A percentile compares a stretch with the other conserved stretches of the same genome.
Evolutionary conservation across 768 basidiomycete genomes (phyloP).

Genomic region (Astraeus odoratus): DNA sequence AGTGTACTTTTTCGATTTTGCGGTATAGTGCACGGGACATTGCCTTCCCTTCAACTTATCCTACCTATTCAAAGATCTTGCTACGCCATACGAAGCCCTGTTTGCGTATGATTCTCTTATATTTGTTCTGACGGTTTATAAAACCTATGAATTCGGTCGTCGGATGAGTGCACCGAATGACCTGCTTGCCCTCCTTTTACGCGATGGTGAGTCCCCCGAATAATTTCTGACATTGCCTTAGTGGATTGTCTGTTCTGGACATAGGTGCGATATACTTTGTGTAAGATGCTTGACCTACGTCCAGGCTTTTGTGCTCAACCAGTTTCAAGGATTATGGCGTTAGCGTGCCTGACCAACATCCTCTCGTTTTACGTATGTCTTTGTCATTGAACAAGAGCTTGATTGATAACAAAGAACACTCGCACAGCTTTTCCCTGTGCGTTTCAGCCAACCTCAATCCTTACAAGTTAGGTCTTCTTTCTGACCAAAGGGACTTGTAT

Average conservation of each 20-base stretch:
- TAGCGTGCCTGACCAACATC: conserved; percentile 45
- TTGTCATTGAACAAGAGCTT: background rate
- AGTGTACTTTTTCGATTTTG: background rate
- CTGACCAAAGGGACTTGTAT: background rate
- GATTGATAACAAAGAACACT: background rate
- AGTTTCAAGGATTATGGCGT: conserved; percentile 40
- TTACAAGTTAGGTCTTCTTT: background rate
- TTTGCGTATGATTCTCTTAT: conserved; percentile 43
- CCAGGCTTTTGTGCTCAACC: conserved; percentile 10
- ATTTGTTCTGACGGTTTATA: conserved; percentile 41
- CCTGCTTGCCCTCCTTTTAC: conserved; percentile 35
- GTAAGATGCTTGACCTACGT: conserved; percentile 26
- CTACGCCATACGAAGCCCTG: conserved; percentile 43
- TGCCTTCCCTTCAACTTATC: background rate
- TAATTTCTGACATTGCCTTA: background rate
- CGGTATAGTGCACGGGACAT: no score
- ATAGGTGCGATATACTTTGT: conserved; percentile 50
- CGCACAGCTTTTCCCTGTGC: conserved; percentile 3
- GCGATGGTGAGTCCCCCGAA: conserved; percentile 49
- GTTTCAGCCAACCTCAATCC: background rate
- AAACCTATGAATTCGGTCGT: conserved; percentile 33
- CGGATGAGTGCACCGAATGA: conserved; percentile 20
- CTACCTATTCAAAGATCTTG: conserved; percentile 16
- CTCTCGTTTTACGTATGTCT: conserved; percentile 31
- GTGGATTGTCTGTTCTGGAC: background rate